Percentiles rank a stretch among this genome's conserved stretches.
phyloP scores from a whole-genome alignment of 495 filamentous ascomycete genomes.

The Margaritispora aquatica region DNA sequence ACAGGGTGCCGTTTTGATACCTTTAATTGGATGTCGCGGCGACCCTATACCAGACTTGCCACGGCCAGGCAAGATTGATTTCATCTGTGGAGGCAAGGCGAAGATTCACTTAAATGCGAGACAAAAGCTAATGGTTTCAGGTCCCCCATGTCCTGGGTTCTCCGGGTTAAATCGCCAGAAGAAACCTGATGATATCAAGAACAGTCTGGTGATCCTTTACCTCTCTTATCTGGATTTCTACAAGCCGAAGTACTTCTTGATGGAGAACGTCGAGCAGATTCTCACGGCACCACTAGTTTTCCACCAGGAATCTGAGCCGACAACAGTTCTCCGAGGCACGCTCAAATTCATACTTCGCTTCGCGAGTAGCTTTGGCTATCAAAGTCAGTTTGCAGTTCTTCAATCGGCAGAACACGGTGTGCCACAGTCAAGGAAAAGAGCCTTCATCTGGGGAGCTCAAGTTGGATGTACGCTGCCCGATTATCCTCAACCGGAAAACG shows the following conservation, averaged over 20 bases:
- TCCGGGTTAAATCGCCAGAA: conserved; percentile 1
- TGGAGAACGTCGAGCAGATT: conserved; percentile 10
- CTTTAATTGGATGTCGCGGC: neutral
- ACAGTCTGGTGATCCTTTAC: conserved; percentile 8
- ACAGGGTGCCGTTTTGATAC: neutral
- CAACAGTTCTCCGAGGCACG: conserved; percentile 5
- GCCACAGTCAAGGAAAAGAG: conserved; percentile 3
- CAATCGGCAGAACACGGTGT: conserved; percentile 4
- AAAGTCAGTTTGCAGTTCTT: conserved; percentile 5
- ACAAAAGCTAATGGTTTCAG: neutral
- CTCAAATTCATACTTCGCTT: conserved; percentile 15
- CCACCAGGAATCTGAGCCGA: neutral
- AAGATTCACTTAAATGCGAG: too few species aligned
- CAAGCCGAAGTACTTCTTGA: conserved; percentile 9
- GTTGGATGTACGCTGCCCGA: neutral
- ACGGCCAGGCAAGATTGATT: conserved; percentile 7
- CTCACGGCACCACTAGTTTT: neutral
- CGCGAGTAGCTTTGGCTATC: conserved; percentile 5
- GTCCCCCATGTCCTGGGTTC: conserved; percentile 13
- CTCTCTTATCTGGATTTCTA: conserved; percentile 13
- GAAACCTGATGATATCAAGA: conserved; percentile 5
- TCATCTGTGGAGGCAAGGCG: conserved; percentile 6
- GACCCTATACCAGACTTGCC: conserved; percentile 7
- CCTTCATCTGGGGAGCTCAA: conserved; percentile 9
- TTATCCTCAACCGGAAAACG: conserved; percentile 9